phyloP scores from a whole-genome alignment of 495 filamentous ascomycete species.

The Neurospora sp. region DNA sequence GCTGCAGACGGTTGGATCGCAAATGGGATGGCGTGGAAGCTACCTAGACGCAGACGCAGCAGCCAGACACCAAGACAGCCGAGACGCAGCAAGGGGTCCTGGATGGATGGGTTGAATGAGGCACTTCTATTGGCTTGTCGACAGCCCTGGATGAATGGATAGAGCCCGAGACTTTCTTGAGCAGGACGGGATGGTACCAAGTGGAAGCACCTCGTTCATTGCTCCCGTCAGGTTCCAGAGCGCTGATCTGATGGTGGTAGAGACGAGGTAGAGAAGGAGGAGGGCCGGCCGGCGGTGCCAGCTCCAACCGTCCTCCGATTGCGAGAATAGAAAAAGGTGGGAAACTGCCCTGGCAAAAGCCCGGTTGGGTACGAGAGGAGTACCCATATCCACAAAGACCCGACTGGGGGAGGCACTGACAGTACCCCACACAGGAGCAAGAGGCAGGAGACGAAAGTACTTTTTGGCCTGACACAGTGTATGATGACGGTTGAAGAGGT shows the following conservation, averaged over 20 bases:
- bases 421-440: constrained; percentile 14
- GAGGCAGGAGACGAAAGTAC: background rate
- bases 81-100: background rate
- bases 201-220: background rate
- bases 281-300: background rate
- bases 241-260: background rate
- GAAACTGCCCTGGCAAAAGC: background rate
- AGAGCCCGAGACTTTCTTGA: background rate
- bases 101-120: background rate
- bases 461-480: background rate
- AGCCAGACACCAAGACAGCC: background rate
- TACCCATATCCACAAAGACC: constrained; percentile 4
- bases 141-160: background rate
- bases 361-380: constrained; percentile 2
- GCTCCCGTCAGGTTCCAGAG: background rate
- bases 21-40: background rate
- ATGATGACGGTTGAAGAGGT: background rate
- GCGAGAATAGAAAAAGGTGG: background rate
- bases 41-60: background rate
- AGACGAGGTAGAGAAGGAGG: background rate
- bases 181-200: background rate
- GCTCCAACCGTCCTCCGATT: background rate
- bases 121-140: background rate
- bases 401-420: constrained; percentile 11
- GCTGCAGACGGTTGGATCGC: background rate